Conservation (phyloP, 2,329 filamentous ascomycete species). For the Fusarium robinianum region DNA sequence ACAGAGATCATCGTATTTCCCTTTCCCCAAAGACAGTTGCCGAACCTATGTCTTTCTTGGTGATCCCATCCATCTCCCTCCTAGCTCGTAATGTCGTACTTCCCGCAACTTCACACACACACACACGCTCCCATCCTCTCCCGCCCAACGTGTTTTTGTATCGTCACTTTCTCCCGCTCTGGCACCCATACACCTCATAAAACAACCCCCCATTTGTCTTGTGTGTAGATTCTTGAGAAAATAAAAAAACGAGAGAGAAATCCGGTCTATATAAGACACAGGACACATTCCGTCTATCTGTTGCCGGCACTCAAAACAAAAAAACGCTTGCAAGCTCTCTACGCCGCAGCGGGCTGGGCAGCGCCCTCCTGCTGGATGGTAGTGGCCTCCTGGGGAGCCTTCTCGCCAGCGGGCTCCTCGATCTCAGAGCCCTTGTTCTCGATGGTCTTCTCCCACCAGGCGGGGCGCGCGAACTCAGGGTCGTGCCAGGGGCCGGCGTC, state of each 20-base stretch:
- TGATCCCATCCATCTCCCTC: too few species aligned
- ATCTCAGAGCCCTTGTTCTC: conserved; percentile 48
- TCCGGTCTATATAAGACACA: conserved; percentile 32
- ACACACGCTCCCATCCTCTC: conserved; percentile 5
- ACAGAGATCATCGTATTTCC: too few species aligned
- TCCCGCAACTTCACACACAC: conserved; percentile 18
- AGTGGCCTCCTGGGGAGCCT: conserved; percentile 40
- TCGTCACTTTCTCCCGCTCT: conserved; percentile 15
- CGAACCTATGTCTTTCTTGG: conserved; percentile 13
- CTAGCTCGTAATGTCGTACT: too few species aligned
- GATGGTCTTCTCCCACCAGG: conserved; percentile 64
- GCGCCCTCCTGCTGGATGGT: conserved; percentile 41
- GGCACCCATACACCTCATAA: conserved; percentile 14
- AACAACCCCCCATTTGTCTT: not conserved
- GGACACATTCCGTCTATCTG: conserved; percentile 23
- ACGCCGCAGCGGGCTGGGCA: conserved; percentile 44
- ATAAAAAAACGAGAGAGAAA: conserved; percentile 29
- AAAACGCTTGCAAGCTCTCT: conserved; percentile 20
- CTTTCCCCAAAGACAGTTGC: too few species aligned
- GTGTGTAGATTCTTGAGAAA: conserved; percentile 12
- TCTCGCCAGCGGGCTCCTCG: conserved; percentile 38
- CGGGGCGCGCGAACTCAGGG: conserved; percentile 65
- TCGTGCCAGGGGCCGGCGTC: conserved; percentile 92
- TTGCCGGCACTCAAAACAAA: conserved; percentile 9
- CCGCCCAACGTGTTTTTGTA: conserved; percentile 19